These are phyloP conservation scores for Ambrosia artemisiifolia DNA, from an alignment of 129 eudicot species.

Conservation along the genomic window DNA sequence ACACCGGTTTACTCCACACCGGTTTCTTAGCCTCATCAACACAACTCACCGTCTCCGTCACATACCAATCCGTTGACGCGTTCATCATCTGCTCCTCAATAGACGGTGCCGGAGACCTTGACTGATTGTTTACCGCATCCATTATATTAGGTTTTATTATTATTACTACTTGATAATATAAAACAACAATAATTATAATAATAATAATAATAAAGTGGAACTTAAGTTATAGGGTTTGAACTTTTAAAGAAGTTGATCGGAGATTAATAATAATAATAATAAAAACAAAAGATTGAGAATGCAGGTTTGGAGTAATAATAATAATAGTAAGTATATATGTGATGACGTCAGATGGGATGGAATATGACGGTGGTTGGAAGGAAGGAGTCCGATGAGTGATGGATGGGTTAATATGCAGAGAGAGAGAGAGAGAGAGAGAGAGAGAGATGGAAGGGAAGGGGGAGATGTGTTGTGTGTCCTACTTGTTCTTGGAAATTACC, in stretches of 20 bases:
- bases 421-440: too few relatives aligned
- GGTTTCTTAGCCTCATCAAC: conserved; percentile 45
- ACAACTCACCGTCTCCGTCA: conserved; percentile 3
- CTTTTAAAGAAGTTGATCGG: conserved; percentile 5
- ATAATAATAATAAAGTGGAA: too few relatives aligned
- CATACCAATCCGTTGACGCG: conserved; percentile 21
- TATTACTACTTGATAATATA: conserved; percentile 20
- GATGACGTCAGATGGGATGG: conserved; percentile 18
- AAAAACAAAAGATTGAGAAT: conserved; percentile 10
- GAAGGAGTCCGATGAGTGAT: conserved; percentile 22
- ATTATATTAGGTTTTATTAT: conserved; percentile 19
- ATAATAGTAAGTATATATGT: background rate
- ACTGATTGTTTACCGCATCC: background rate
- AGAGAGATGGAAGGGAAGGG: background rate
- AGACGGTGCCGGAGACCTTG: conserved; percentile 10
- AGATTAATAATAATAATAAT: background rate
- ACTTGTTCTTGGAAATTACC: conserved; percentile 22
- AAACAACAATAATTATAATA: too few relatives aligned
- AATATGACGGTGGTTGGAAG: conserved; percentile 10
- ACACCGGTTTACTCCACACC: conserved; percentile 66
- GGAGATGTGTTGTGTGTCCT: conserved; percentile 13
- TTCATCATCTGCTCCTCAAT: conserved; percentile 22
- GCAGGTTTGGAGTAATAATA: conserved; percentile 7
- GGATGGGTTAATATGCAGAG: background rate
- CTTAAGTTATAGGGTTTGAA: background rate